These are phyloP conservation scores for Coniochaeta ligniaria DNA, from an alignment of 2,329 filamentous ascomycete genomes.

Conservation along the genomic window DNA sequence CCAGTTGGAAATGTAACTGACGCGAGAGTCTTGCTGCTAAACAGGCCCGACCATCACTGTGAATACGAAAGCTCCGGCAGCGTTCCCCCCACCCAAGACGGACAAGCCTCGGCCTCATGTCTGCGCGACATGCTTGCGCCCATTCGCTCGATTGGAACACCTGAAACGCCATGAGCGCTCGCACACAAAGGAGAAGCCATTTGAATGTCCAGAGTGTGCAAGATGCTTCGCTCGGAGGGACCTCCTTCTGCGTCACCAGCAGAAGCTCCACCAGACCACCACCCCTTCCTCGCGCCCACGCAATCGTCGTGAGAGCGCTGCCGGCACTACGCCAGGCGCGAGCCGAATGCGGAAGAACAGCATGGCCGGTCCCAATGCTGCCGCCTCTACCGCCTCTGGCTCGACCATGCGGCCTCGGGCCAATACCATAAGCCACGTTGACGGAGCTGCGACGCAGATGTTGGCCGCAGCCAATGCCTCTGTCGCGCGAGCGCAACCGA, in stretches of 20 bases:
- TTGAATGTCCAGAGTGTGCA: conserved; percentile 91
- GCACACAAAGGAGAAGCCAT: conserved; percentile 98
- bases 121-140: conserved; percentile 83
- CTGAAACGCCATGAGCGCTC: conserved; percentile 95
- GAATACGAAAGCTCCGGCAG: conserved; percentile 31
- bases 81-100: conserved; percentile 80
- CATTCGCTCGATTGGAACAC: conserved; percentile 91
- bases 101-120: conserved; percentile 96
- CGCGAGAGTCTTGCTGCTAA: conserved; percentile 3
- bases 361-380: conserved; percentile 52
- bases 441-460: conserved; percentile 67
- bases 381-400: conserved; percentile 37
- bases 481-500: conserved; percentile 40
- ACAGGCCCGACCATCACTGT: conserved; percentile 44
- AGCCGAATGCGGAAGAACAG: conserved; percentile 89
- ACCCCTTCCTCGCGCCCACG: conserved; percentile 81
- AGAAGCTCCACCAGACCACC: conserved; percentile 93
- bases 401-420: conserved; percentile 76
- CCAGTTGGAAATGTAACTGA: conserved; percentile 11
- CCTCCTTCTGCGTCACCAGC: conserved; percentile 87
- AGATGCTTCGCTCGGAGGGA: conserved; percentile 93
- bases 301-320: conserved; percentile 84
- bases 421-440: conserved; percentile 94
- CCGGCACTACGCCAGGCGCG: conserved; percentile 57
- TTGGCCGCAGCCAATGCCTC: conserved; percentile 53